Percentiles rank a stretch among this genome's conserved stretches.
These are phyloP conservation scores for Saccharomycopsis capsularis DNA, from an alignment of 805 yeast species.

Conservation along the genomic window DNA sequence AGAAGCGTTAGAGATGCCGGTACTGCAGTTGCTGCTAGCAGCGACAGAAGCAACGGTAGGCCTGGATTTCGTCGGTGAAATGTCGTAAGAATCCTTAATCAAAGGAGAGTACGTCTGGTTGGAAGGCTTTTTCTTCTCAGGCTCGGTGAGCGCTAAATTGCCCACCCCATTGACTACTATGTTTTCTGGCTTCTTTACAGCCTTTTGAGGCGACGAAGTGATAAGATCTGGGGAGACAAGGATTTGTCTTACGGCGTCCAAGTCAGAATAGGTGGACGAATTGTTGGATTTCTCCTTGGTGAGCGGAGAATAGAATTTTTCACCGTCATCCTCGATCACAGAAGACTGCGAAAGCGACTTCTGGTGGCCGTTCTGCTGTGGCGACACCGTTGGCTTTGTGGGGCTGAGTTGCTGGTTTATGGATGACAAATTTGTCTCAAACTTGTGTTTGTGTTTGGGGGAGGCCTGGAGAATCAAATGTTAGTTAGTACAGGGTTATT, in stretches of 20 bases:
- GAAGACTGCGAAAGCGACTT: slow-evolving; percentile 13
- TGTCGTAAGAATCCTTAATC: slow-evolving; percentile 5
- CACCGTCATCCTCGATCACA: slow-evolving; percentile 20
- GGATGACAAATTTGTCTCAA: slow-evolving; percentile 2
- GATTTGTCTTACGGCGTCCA: slow-evolving; percentile 21
- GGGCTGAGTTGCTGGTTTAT: neutral
- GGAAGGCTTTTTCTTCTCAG: neutral
- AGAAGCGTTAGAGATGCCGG: too few species aligned
- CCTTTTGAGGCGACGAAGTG: slow-evolving; percentile 17
- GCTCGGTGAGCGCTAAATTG: neutral
- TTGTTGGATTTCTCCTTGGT: slow-evolving; percentile 12
- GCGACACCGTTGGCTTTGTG: neutral
- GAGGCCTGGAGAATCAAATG: slow-evolving; percentile 11
- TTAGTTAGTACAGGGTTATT: neutral
- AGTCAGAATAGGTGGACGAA: slow-evolving; percentile 16
- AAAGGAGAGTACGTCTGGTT: slow-evolving; percentile 10
- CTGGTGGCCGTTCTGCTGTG: neutral
- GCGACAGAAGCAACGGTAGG: too few species aligned
- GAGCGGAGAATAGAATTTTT: slow-evolving; percentile 18
- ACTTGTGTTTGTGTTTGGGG: slow-evolving; percentile 17
- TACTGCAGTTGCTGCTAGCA: neutral
- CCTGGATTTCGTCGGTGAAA: neutral
- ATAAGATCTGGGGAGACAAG: slow-evolving; percentile 19
- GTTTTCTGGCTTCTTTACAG: neutral
- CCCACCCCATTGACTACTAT: neutral